phyloP scores from a whole-genome alignment of 177 flowering plant genomes.

The Telopea speciosissima region DNA sequence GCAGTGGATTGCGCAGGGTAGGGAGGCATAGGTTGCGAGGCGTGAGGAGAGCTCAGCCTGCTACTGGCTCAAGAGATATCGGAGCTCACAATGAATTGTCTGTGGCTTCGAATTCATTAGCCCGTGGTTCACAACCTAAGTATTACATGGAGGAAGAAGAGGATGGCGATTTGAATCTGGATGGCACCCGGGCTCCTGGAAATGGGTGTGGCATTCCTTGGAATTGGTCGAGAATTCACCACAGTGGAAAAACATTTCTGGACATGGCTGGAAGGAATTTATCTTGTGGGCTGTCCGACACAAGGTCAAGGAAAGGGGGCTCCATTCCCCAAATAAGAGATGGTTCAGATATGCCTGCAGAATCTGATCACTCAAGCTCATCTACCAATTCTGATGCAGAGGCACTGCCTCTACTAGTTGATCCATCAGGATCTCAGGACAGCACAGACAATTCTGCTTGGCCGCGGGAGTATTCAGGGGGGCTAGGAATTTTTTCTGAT shows the following conservation, averaged over 20 bases:
- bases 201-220: conserved; percentile 96
- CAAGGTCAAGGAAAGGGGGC: conserved; percentile 53
- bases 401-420: conserved; percentile 72
- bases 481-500: conserved; percentile 79
- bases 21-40: conserved; percentile 65
- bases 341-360: conserved; percentile 34
- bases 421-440: conserved; percentile 62
- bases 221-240: conserved; percentile 98
- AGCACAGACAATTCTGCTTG: conserved; percentile 62
- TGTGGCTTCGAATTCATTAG: conserved; percentile 76
- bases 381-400: conserved; percentile 60
- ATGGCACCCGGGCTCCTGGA: conserved; percentile 52
- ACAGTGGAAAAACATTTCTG: conserved; percentile 74
- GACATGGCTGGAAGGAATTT: conserved; percentile 94
- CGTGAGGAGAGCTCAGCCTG: conserved; percentile 42
- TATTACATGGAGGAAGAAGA: conserved; percentile 36
- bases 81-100: conserved; percentile 61
- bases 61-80: conserved; percentile 36
- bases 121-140: conserved; percentile 36
- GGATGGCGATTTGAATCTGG: conserved; percentile 34
- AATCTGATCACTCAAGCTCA: conserved; percentile 50
- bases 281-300: conserved; percentile 84
- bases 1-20: conserved; percentile 36
- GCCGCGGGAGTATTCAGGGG: conserved; percentile 81
- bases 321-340: conserved; percentile 31